These are phyloP conservation scores for Corymbia citriodora DNA, from an alignment of 441 rosid genomes.

Conservation along the genomic window DNA sequence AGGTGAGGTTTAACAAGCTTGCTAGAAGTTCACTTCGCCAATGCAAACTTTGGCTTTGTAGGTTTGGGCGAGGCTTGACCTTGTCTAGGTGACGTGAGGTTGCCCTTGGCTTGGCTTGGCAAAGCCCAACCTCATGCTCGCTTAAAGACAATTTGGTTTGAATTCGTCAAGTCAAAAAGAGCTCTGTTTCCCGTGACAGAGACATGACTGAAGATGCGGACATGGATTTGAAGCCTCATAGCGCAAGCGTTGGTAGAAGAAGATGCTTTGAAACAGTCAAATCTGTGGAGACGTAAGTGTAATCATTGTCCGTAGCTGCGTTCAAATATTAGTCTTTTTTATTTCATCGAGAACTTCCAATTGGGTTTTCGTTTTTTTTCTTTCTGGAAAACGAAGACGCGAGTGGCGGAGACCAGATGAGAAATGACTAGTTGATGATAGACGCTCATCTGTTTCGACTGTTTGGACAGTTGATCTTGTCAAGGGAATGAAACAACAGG, in stretches of 20 bases:
- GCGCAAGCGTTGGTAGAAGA: neutral
- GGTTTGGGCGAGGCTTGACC: too few species aligned
- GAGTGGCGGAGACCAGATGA: neutral
- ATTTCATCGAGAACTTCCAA: neutral
- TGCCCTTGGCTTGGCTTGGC: too few species aligned
- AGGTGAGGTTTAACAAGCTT: too few species aligned
- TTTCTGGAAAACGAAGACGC: neutral
- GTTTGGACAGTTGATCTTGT: too few species aligned
- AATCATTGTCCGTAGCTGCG: too few species aligned
- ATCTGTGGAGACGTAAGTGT: neutral
- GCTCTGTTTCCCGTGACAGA: neutral
- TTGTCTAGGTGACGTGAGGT: too few species aligned
- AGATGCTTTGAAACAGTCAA: neutral
- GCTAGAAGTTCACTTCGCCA: too few species aligned
- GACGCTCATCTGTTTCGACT: too few species aligned
- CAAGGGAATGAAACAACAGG: too few species aligned
- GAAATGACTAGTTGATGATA: too few species aligned
- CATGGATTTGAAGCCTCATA: neutral
- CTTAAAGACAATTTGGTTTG: neutral
- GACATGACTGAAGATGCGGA: neutral
- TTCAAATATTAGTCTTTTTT: too few species aligned
- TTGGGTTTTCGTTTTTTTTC: neutral
- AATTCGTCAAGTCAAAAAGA: neutral
- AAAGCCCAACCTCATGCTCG: neutral
- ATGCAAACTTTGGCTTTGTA: too few species aligned